These are phyloP conservation scores for Daphne laureola DNA, from an alignment of 441 rosid genomes.

Conservation along the genomic window DNA sequence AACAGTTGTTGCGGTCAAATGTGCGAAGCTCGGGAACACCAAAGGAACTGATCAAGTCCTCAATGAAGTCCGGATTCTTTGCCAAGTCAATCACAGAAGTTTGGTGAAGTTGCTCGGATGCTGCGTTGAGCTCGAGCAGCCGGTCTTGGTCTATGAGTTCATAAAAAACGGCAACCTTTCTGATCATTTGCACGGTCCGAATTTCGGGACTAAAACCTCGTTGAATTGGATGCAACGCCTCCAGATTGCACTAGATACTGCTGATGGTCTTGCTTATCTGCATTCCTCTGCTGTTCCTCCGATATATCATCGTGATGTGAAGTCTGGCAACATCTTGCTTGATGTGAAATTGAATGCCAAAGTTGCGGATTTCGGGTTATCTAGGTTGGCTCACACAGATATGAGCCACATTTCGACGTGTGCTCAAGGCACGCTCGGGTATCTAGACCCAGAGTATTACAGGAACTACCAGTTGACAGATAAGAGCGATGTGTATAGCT, in stretches of 20 bases:
- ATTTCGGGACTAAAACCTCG: not conserved
- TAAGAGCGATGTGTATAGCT: constrained; percentile 54
- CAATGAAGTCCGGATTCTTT: constrained; percentile 51
- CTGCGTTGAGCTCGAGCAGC: constrained; percentile 52
- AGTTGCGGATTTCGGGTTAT: constrained; percentile 52
- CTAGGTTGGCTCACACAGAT: constrained; percentile 42
- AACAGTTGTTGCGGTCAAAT: constrained; percentile 41
- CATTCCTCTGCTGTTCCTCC: constrained; percentile 44
- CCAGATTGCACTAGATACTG: constrained; percentile 35
- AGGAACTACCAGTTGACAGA: constrained; percentile 42
- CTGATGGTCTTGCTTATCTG: constrained; percentile 50
- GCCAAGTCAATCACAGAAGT: constrained; percentile 50
- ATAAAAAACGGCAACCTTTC: constrained; percentile 37
- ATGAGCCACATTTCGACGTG: constrained; percentile 48
- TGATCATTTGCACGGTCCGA: constrained; percentile 27
- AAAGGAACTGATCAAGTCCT: constrained; percentile 50
- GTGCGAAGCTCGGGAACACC: constrained; percentile 51
- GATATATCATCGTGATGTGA: constrained; percentile 46
- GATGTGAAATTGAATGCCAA: constrained; percentile 38
- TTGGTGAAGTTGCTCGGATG: constrained; percentile 52
- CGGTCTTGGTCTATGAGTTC: constrained; percentile 45
- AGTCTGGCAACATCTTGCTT: constrained; percentile 49
- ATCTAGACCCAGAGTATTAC: constrained; percentile 50
- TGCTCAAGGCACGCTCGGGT: constrained; percentile 53
- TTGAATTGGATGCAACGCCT: constrained; percentile 40